Evolutionary conservation across 345 rosid species (phyloP), one percentile per base, ranked within the genome.

Genomic region (Alliaria petiolata): DNA sequence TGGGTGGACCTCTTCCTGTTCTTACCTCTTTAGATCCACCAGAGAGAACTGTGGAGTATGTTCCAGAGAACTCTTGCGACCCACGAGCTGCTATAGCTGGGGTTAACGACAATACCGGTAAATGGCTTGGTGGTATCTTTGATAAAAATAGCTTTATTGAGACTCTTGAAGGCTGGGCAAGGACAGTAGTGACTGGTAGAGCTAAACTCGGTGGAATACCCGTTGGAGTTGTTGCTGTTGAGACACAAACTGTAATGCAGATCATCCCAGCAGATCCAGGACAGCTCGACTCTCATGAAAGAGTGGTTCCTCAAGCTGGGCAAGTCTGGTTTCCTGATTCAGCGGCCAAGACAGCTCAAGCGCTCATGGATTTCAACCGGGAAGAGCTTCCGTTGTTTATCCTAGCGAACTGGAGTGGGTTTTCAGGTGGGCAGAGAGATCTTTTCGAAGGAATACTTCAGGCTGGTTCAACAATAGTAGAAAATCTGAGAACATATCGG

Each of bases 261-360:
- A 87, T 95, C 66, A 92, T 95, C 72, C 99, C 99, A 46, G 98
- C 99, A 30, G 99, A 95, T 77, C 99, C 99, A 8, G 99, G 99
- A 60, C 99, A 92, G 80, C 97, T 92, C 8, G 99, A 95, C 83
- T 95, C 99, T 76, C 98, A 95, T 72, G 99, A 95, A 79, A 83
- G 97, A 79, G 93, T 95, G 44, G 99, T 92, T 62, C 97, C 99
- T 1, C 98, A 92, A 82, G 99, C 99, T 60, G 99, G 99, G 58
- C 99, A 95, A 83, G 99, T 95, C 68, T 95, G 99, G 99, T 95
- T 95, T 79, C 99, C 99, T 25, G 99, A 92, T 86, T 95, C 99
- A 28, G 99, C 99, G 5, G 81, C 85, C 65, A 95, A 95, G 86
- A 95, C 98, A 12, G 96, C 98, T 53, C 99, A 95, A 78, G 98